Evolutionary conservation across 768 basidiomycete species (phyloP).

Genomic region (Mycena haematopus): DNA sequence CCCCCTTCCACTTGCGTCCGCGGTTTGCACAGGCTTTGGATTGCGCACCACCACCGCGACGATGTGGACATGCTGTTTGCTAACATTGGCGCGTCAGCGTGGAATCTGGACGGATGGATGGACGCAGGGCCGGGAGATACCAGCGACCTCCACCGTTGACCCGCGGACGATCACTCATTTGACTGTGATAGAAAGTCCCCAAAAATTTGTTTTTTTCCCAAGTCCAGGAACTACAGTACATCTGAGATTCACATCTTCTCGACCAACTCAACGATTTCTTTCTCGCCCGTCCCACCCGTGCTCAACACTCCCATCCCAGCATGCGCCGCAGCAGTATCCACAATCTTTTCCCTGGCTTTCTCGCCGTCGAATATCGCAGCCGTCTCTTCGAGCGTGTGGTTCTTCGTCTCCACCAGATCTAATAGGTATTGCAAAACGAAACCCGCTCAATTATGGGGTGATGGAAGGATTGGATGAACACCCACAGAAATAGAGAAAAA

Average conservation of each 20-base stretch:
- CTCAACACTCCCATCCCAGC: slow-evolving; percentile 31
- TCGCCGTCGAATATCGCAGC: slow-evolving; percentile 81
- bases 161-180: too few relatives aligned
- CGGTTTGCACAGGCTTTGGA: too few relatives aligned
- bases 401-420: slow-evolving; percentile 70
- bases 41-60: too few relatives aligned
- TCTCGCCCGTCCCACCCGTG: slow-evolving; percentile 38
- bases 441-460: slow-evolving; percentile 43
- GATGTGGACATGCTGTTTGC: too few relatives aligned
- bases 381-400: slow-evolving; percentile 79
- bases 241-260: slow-evolving; percentile 20
- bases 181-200: too few relatives aligned
- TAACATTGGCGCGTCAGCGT: too few relatives aligned
- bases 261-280: slow-evolving; percentile 33
- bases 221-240: too few relatives aligned
- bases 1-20: too few relatives aligned
- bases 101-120: too few relatives aligned
- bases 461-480: not conserved
- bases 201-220: too few relatives aligned
- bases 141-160: too few relatives aligned
- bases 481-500: slow-evolving; percentile 65
- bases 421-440: slow-evolving; percentile 32
- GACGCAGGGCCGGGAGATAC: too few relatives aligned
- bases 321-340: slow-evolving; percentile 32
- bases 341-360: slow-evolving; percentile 49